Evolutionary conservation across 148 eudicot species (phyloP), one percentile per base, ranked within the genome.

Genomic region (Talinum fruticosum): DNA sequence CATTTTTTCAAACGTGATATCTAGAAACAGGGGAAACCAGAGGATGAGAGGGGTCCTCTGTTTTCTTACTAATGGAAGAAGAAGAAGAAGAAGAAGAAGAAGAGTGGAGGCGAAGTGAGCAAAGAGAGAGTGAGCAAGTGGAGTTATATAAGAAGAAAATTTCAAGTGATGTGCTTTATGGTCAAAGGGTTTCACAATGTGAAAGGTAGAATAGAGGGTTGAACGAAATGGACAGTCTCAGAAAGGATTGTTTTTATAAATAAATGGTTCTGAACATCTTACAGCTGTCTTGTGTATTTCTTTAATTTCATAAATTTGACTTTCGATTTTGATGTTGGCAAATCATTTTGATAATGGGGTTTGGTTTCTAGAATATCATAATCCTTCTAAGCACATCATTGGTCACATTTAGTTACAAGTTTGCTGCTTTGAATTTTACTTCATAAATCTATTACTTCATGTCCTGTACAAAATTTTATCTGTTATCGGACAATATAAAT

Each of bases 171-270:
- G 45, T 41, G 10, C 10, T 5, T 41, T 41, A 41, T 41, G 45
- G 28, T 59, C 65, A 59, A 59, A 59, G 65, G 65, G 26, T 59
- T 59, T 59, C 65, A 59, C 26, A 59, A 59, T 59, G 65, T 59
- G 65, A 59, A 59, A 18, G 65, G 8, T 59, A 59, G 65, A 59
- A 59, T 19, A 21, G 65, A 2, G 7, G 24, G 26, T 23, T 6
- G 23, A 19, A 59, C 19, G 65, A 59, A n/a, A 59, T 21, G 5
- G 65, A 21, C 28, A 6, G 8, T 21, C 7, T 21, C 65, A 59
- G 65, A 18, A 26, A 59, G 28, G 28, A 8, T 18, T 10, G 6
- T 5, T 41, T 4, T 41, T 41, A 41, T 41, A 10, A 10, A 41
- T 41, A 41, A 41, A 41, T 41, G 45, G 6, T 41, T 41, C 6